A percentile compares a stretch with the other conserved stretches of the same genome.
Conservation (phyloP, 495 filamentous ascomycete genomes). For the Podospora australis region DNA sequence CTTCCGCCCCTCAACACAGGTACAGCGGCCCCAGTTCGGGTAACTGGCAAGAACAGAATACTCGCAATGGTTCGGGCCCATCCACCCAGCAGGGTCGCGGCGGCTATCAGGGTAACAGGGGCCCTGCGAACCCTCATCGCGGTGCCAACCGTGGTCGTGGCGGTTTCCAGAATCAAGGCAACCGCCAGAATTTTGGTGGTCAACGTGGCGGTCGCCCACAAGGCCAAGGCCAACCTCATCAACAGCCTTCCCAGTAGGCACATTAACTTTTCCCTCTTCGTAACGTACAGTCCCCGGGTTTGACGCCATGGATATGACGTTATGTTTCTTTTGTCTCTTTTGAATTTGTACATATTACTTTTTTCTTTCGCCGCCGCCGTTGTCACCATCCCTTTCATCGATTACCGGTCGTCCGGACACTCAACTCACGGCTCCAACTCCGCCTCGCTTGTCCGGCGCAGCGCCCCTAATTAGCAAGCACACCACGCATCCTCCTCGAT, state of each 20-base stretch:
- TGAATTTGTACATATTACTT: constrained; percentile 26
- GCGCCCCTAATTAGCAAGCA: not conserved
- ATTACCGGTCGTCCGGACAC: not conserved
- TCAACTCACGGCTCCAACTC: too few species aligned
- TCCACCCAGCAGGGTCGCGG: constrained; percentile 18
- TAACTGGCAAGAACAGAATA: constrained; percentile 16
- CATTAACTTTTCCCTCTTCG: constrained; percentile 8
- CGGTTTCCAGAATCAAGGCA: constrained; percentile 27
- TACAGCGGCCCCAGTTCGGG: constrained; percentile 12
- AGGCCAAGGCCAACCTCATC: constrained; percentile 22
- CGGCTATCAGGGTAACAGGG: constrained; percentile 36
- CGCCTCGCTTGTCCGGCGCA: too few species aligned
- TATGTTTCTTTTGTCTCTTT: constrained; percentile 10
- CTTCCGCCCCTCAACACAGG: constrained; percentile 11
- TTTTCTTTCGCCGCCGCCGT: constrained; percentile 2
- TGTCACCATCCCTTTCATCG: not conserved
- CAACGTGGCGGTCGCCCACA: constrained; percentile 35
- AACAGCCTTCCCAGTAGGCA: constrained; percentile 25
- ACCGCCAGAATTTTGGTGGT: constrained; percentile 37
- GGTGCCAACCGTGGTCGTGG: constrained; percentile 32
- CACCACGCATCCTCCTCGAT: not conserved
- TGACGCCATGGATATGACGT: constrained; percentile 14
- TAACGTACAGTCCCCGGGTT: constrained; percentile 1
- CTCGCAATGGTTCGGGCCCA: constrained; percentile 12
- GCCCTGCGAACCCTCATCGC: constrained; percentile 23